These are phyloP conservation scores for Gyrodon lividus DNA, from an alignment of 768 basidiomycete species.

Conservation along the genomic window DNA sequence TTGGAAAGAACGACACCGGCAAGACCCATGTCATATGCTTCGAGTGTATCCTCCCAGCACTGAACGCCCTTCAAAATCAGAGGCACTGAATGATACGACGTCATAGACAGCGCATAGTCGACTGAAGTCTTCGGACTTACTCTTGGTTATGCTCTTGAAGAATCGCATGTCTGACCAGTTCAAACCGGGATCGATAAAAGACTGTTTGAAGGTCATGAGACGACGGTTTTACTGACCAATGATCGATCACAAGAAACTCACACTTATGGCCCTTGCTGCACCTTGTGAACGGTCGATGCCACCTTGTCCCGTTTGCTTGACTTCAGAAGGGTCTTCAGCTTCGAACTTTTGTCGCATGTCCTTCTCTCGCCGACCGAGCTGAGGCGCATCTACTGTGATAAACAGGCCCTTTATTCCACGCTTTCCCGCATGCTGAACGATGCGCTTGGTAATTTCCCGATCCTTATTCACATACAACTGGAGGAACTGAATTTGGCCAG, in stretches of 20 bases:
- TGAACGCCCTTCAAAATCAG: slow-evolving; percentile 89
- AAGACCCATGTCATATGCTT: slow-evolving; percentile 75
- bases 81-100: slow-evolving; percentile 58
- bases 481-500: slow-evolving; percentile 80
- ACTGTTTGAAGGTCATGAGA: slow-evolving; percentile 39
- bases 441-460: slow-evolving; percentile 75
- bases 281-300: slow-evolving; percentile 83
- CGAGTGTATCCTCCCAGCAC: slow-evolving; percentile 85
- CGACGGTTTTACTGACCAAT: background rate
- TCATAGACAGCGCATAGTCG: slow-evolving; percentile 2
- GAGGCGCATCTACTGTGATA: slow-evolving; percentile 97
- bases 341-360: slow-evolving; percentile 98
- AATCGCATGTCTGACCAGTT: slow-evolving; percentile 68
- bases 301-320: slow-evolving; percentile 44
- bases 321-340: slow-evolving; percentile 52
- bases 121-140: slow-evolving; percentile 28
- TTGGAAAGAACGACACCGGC: slow-evolving; percentile 85
- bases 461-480: slow-evolving; percentile 94
- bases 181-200: slow-evolving; percentile 92
- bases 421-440: slow-evolving; percentile 87
- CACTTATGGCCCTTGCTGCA: slow-evolving; percentile 90
- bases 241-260: slow-evolving; percentile 36
- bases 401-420: slow-evolving; percentile 92
- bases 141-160: slow-evolving; percentile 78
- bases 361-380: slow-evolving; percentile 90